Base-by-base conservation (phyloP, 139 green algal genomes). In the Chlorella sorokiniana region DNA sequence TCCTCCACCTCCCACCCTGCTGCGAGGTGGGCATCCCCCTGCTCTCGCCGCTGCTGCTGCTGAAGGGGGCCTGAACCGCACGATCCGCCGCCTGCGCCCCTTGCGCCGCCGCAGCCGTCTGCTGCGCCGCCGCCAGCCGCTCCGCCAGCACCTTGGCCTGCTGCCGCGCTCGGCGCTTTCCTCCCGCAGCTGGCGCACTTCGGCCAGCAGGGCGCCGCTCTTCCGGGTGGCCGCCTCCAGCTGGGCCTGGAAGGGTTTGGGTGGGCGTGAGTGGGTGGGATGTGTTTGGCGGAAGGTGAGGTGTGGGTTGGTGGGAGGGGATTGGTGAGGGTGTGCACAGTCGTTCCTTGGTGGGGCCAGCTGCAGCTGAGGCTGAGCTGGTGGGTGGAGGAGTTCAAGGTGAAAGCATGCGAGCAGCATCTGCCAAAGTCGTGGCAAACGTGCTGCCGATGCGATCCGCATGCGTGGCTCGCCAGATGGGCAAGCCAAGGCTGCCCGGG, bases 101-200 rank as follows among this genome's bases (percentile, higher is more conserved):
- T 1, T 35, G 37, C 35, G 27, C 27, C 9, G 27, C 42, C 41
- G 54, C 73, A 37, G 40, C 37, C 52, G 51, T 52, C 23, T 68
- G 35, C 52, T 68, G 35, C 71, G 73, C 73, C 54, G 73, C 54
- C 29, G 38, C 56, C 31, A 61, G 75, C 75, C 42, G 40, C 75
- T 72, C 59, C 75, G 71, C 59, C 41, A 42, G 25, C 40, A 56
- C 40, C 41, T 62, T 70, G 35, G 44, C n/a, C 14, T 56, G 42
- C 40, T 71, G 75, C 59, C n/a, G 29, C 7, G 59, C 75, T 70
- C 76, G 8, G 76, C 76, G 63, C 35, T 81, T 42, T 81, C 76
- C 25, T 82, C 76, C 33, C 61, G 76, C 42, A 82, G 76, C 44
- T 33, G 42, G 62, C 54, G 62, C 31, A 82, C 51, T 11, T 82